Base-by-base conservation (phyloP, 2,329 filamentous ascomycete genomes). In the Alternaria hordeiaustralica region DNA sequence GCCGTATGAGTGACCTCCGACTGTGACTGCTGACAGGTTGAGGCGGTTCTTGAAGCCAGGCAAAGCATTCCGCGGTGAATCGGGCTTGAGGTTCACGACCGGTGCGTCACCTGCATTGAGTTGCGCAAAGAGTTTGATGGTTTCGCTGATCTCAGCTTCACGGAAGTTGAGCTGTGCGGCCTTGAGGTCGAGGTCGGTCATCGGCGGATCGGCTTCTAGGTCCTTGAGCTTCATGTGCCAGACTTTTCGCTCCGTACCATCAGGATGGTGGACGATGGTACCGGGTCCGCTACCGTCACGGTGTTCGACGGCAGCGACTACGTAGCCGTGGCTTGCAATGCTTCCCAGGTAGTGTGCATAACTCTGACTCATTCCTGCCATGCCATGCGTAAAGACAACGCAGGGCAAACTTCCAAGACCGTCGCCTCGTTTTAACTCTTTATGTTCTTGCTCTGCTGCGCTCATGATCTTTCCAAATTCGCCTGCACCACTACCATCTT, bases 1-100 rank as follows among this genome's bases (percentile, higher is more conserved):
- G 53, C 89, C 89, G 78, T 89, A 90, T 0, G 87, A 90, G 73
- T 91, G 89, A 0, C 89, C 89, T 4, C 82, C 86, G 9, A 91
- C 82, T 49, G 87, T 83, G 68, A 89, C 83, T 36, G 85, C 82
- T 28, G 84, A 78, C 49, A 85, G 80, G 73, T 89, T 84, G 7
- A 92, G 82, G 10, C 87, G 83, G 59, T 79, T 78, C 36, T 81
- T 75, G 84, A 88, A 91, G 15, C 79, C 77, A 4, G 79, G 69
- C 2, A 82, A 65, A 79, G 78, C 21, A 69, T 71, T 47, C 83
- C 87, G 74, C 86, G 87, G 36, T 65, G 71, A 66, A 83, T 84
- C 10, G 82, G 78, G 78, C 86, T 90, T 73, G 25, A 75, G 67
- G 66, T 75, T 78, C 6, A 69, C 74, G 12, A 84, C 62, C 5